These are phyloP conservation scores for Beauveria varroae DNA, from an alignment of 2,329 filamentous ascomycete genomes.

Conservation along the genomic window DNA sequence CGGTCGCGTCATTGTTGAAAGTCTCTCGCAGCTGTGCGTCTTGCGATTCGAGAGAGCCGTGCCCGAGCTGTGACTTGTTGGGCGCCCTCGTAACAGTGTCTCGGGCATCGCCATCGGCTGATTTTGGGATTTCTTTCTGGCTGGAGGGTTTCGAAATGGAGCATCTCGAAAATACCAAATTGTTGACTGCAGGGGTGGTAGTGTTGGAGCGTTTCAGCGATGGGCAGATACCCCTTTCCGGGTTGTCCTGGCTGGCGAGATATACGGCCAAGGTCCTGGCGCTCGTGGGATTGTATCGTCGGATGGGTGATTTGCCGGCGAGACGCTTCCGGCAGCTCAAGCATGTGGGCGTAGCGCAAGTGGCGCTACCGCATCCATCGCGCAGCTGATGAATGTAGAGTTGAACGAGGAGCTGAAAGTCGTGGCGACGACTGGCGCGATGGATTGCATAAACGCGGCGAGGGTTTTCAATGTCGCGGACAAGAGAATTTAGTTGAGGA, in stretches of 20 bases:
- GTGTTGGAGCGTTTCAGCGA: slow-evolving; percentile 35
- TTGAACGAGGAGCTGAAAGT: slow-evolving; percentile 60
- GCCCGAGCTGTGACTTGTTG: neutral
- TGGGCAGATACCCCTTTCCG: slow-evolving; percentile 61
- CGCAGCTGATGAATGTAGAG: slow-evolving; percentile 72
- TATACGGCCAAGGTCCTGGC: slow-evolving; percentile 75
- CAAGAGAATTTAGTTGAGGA: slow-evolving; percentile 44
- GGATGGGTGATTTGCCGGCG: slow-evolving; percentile 59
- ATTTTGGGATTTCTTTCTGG: slow-evolving; percentile 39
- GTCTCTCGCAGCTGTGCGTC: neutral
- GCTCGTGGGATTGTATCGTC: slow-evolving; percentile 73
- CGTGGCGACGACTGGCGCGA: slow-evolving; percentile 51
- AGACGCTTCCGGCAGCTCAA: slow-evolving; percentile 68
- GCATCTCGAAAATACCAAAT: slow-evolving; percentile 34
- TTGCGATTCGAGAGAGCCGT: neutral
- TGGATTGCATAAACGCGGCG: slow-evolving; percentile 54
- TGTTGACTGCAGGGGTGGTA: slow-evolving; percentile 37
- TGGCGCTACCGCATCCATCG: slow-evolving; percentile 62
- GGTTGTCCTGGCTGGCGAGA: slow-evolving; percentile 71
- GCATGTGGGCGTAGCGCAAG: slow-evolving; percentile 70
- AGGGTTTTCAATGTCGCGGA: slow-evolving; percentile 54
- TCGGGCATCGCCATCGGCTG: slow-evolving; percentile 26
- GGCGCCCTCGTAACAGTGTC: neutral
- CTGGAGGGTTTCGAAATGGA: slow-evolving; percentile 26
- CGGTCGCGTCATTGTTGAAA: neutral